Percentiles rank a stretch among this genome's conserved stretches.
Conservation (phyloP, 78 protist species). For the Cyanophora paradoxa region DNA sequence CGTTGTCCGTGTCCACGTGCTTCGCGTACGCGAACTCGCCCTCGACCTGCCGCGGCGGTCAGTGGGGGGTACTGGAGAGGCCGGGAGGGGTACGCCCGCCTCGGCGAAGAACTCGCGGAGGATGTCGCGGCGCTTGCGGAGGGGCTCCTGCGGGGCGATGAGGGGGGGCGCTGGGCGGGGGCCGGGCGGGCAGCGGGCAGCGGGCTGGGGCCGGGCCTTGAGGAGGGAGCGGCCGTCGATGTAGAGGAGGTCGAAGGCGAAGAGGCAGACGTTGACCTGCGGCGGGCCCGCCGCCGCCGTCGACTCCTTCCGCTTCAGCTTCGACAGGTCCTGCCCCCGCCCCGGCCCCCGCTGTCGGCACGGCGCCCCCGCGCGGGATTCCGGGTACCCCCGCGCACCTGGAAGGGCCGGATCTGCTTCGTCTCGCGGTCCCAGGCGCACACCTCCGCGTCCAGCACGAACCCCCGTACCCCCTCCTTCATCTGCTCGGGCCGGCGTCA, state of each 20-base stretch:
- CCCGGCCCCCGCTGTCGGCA: too few relatives aligned
- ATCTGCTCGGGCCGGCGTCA: too few relatives aligned
- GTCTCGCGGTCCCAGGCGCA: constrained; percentile 77
- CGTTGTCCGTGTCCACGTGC: constrained; percentile 48
- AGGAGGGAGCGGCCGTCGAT: constrained; percentile 78
- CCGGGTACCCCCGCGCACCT: constrained; percentile 22
- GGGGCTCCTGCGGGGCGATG: too few relatives aligned
- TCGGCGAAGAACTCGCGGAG: constrained; percentile 25
- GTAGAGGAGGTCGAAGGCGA: constrained; percentile 92
- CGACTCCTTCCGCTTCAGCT: constrained; percentile 78
- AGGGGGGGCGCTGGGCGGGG: too few relatives aligned
- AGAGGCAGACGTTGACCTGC: constrained; percentile 75
- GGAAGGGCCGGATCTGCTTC: constrained; percentile 84
- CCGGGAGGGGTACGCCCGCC: too few relatives aligned
- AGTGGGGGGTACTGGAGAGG: neutral
- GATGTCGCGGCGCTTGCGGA: constrained; percentile 23
- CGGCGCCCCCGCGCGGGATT: neutral
- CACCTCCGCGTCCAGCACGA: constrained; percentile 88
- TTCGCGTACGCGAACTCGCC: constrained; percentile 62
- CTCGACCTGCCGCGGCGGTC: neutral
- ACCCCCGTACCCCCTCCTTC: too few relatives aligned
- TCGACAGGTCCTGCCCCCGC: constrained; percentile 7
- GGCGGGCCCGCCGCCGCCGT: constrained; percentile 45
- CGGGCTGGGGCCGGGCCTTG: too few relatives aligned
- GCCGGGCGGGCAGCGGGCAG: too few relatives aligned